These are phyloP conservation scores for Amanita exitialis DNA, from an alignment of 768 basidiomycete species.

Conservation along the genomic window DNA sequence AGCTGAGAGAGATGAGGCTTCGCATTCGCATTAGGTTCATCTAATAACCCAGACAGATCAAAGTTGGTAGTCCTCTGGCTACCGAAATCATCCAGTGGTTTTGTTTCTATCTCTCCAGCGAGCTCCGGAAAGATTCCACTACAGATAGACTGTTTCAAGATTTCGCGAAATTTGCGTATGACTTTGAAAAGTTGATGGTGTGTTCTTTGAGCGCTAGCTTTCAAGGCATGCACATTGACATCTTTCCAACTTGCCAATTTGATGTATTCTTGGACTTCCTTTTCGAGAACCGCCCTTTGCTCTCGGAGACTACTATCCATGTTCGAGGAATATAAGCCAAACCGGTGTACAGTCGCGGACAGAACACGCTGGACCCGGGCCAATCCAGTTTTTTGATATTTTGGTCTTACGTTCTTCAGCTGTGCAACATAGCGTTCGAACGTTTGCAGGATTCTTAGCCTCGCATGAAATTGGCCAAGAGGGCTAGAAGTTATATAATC, in stretches of 20 bases:
- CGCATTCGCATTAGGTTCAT: slow-evolving; percentile 8
- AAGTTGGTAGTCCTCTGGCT: not conserved
- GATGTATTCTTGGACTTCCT: slow-evolving; percentile 75
- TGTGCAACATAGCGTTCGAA: slow-evolving; percentile 46
- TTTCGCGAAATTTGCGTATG: slow-evolving; percentile 85
- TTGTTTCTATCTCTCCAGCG: slow-evolving; percentile 26
- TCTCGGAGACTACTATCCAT: slow-evolving; percentile 38
- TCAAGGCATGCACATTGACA: slow-evolving; percentile 87
- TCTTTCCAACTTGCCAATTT: slow-evolving; percentile 99
- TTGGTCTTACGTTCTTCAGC: slow-evolving; percentile 23
- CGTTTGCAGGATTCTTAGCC: slow-evolving; percentile 57
- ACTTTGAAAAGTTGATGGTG: slow-evolving; percentile 88
- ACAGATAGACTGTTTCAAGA: slow-evolving; percentile 64
- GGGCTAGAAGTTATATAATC: slow-evolving; percentile 67
- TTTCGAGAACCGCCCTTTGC: slow-evolving; percentile 59
- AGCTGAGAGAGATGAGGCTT: slow-evolving; percentile 38
- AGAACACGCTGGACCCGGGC: slow-evolving; percentile 49
- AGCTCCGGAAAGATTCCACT: slow-evolving; percentile 26
- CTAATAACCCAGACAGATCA: slow-evolving; percentile 10
- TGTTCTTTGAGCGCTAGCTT: slow-evolving; percentile 81
- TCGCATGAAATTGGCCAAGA: slow-evolving; percentile 71
- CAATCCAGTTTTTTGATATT: slow-evolving; percentile 23
- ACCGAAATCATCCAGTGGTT: slow-evolving; percentile 8
- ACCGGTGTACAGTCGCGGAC: slow-evolving; percentile 50
- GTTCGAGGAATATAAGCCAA: slow-evolving; percentile 42